phyloP scores from a whole-genome alignment of 2,329 filamentous ascomycete genomes.

The Pseudogymnoascus sp. region DNA sequence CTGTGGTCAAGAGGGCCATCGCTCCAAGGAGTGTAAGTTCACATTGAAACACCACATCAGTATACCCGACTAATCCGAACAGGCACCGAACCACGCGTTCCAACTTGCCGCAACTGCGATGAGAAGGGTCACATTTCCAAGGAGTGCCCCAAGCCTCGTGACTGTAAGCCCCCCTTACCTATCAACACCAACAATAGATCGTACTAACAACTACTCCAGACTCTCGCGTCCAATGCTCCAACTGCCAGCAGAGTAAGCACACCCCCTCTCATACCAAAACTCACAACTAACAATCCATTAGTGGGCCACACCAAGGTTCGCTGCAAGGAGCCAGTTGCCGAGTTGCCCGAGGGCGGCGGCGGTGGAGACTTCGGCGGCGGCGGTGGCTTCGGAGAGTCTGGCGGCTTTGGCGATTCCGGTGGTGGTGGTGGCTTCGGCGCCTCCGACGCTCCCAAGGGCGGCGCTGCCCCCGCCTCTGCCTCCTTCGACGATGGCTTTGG shows the following conservation, averaged over 20 bases:
- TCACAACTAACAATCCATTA: constrained; percentile 15
- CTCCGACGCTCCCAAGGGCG: neutral
- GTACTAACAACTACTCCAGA: constrained; percentile 27
- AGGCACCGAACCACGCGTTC: constrained; percentile 34
- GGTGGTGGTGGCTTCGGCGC: constrained; percentile 8
- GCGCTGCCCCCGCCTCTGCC: neutral
- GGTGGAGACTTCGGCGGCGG: constrained; percentile 16
- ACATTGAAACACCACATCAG: neutral
- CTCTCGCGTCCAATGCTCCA: constrained; percentile 48
- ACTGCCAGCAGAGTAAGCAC: constrained; percentile 39
- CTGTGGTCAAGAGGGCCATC: constrained; percentile 54
- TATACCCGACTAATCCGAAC: neutral
- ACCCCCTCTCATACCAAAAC: constrained; percentile 3
- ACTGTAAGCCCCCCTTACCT: constrained; percentile 34
- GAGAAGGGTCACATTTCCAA: constrained; percentile 53
- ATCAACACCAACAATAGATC: neutral
- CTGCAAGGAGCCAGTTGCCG: constrained; percentile 30
- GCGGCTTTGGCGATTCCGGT: constrained; percentile 10
- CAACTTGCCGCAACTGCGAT: constrained; percentile 53
- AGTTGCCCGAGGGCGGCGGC: constrained; percentile 13
- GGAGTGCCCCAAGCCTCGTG: constrained; percentile 48
- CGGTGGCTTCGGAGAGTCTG: constrained; percentile 16
- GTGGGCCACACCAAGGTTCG: constrained; percentile 33
- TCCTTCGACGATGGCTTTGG: neutral
- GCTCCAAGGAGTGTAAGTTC: constrained; percentile 38